These are phyloP conservation scores for Ambrosia trifida DNA, from an alignment of 129 eudicot genomes.

Conservation along the genomic window DNA sequence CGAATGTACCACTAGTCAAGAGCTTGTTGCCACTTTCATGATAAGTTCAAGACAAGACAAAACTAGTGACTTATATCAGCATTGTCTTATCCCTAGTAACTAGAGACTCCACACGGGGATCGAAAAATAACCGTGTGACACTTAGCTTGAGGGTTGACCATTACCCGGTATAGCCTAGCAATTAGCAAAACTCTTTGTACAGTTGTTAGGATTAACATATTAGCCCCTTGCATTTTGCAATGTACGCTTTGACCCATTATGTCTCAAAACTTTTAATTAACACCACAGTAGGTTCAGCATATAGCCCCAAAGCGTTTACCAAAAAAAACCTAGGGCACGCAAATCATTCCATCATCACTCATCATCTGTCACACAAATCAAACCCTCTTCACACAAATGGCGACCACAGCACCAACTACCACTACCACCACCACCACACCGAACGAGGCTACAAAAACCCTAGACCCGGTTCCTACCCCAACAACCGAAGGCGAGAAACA, in stretches of 20 bases:
- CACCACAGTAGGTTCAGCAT: slow-evolving; percentile 6
- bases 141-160: too few species aligned
- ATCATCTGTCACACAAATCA: slow-evolving; percentile 11
- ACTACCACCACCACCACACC: slow-evolving; percentile 32
- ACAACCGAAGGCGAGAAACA: slow-evolving; percentile 25
- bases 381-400: slow-evolving; percentile 34
- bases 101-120: too few species aligned
- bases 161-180: too few species aligned
- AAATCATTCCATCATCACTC: slow-evolving; percentile 14
- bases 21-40: too few species aligned
- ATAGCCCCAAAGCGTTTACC: slow-evolving; percentile 16
- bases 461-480: slow-evolving; percentile 21
- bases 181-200: too few species aligned
- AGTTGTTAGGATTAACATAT: too few species aligned
- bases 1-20: too few species aligned
- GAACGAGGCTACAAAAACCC: slow-evolving; percentile 38
- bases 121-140: too few species aligned
- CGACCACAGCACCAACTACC: slow-evolving; percentile 33
- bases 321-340: slow-evolving; percentile 33
- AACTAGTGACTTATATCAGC: too few species aligned
- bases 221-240: neutral
- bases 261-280: neutral
- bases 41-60: too few species aligned
- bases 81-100: too few species aligned
- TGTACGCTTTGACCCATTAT: neutral